Percentiles rank a stretch among this genome's conserved stretches.
Conservation (phyloP, 495 filamentous ascomycete species). For the Parathielavia appendiculata region DNA sequence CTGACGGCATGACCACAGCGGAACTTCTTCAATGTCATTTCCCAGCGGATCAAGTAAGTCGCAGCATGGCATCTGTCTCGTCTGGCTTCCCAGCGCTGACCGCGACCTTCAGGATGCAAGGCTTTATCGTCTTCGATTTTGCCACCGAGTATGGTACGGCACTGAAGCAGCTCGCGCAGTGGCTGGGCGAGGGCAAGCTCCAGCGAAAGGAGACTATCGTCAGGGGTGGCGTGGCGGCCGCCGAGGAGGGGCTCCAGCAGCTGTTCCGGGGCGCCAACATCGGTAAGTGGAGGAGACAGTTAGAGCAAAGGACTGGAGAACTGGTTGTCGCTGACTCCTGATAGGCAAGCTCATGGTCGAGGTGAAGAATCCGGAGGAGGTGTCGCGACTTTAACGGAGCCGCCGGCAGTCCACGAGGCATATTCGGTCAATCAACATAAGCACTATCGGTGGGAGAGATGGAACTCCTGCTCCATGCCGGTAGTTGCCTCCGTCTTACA, state of each 20-base stretch:
- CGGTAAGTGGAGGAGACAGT: slow-evolving; percentile 33
- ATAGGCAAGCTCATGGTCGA: slow-evolving; percentile 31
- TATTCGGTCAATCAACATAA: no score
- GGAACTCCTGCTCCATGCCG: no score
- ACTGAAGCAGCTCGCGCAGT: slow-evolving; percentile 44
- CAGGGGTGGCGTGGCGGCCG: slow-evolving; percentile 47
- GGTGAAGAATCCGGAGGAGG: slow-evolving; percentile 28
- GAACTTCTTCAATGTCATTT: slow-evolving; percentile 33
- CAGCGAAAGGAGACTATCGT: slow-evolving; percentile 52
- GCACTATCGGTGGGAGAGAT: no score
- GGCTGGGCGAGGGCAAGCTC: slow-evolving; percentile 52
- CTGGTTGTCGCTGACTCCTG: slow-evolving; percentile 1
- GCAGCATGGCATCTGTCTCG: not conserved
- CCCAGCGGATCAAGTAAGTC: slow-evolving; percentile 33
- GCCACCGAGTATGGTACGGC: slow-evolving; percentile 37
- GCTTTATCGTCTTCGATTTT: slow-evolving; percentile 60
- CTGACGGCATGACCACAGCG: slow-evolving; percentile 2
- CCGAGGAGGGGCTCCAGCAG: slow-evolving; percentile 47
- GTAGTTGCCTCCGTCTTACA: no score
- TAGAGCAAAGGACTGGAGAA: not conserved
- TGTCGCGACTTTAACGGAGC: slow-evolving; percentile 17
- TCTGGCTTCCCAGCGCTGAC: not conserved
- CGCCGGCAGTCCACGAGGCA: no score
- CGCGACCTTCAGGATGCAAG: slow-evolving; percentile 42
- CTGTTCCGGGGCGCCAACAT: slow-evolving; percentile 54